phyloP scores from a whole-genome alignment of 208 protist species.

The Angomonas deanei region DNA sequence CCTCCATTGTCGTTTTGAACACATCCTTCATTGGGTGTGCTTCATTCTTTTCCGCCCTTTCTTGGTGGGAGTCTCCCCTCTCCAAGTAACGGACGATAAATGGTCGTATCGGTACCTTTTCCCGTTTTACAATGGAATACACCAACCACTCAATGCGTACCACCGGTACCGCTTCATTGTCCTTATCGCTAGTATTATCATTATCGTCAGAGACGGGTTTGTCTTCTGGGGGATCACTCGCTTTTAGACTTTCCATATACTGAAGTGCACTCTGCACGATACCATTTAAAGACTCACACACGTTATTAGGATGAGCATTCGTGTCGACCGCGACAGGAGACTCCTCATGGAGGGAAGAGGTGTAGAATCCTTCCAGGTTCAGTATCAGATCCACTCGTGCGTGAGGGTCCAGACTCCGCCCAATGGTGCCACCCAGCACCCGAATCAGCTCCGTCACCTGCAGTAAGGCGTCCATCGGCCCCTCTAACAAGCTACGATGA shows the following conservation, averaged over 20 bases:
- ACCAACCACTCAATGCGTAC: constrained; percentile 58
- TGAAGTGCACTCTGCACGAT: not conserved
- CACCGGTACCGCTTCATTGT: constrained; percentile 13
- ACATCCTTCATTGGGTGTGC: constrained; percentile 2
- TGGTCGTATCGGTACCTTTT: constrained; percentile 16
- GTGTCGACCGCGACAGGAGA: no score
- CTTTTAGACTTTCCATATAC: not conserved
- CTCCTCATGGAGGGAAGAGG: not conserved
- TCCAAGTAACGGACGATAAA: constrained; percentile 22
- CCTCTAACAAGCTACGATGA: constrained; percentile 5
- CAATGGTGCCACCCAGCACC: constrained; percentile 52
- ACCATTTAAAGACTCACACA: not conserved
- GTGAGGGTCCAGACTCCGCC: not conserved
- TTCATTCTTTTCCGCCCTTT: not conserved
- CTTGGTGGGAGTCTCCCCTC: not conserved
- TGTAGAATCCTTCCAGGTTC: constrained; percentile 37
- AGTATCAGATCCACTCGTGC: constrained; percentile 34
- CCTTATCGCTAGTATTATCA: no score
- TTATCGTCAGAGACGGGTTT: no score
- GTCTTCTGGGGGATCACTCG: not conserved
- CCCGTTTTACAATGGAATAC: constrained; percentile 44
- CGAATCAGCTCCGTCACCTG: constrained; percentile 54
- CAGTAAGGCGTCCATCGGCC: constrained; percentile 25
- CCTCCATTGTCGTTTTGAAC: not conserved
- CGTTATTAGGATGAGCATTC: no score